Base-by-base conservation (phyloP, 1,284 basidiomycete species). In the Hypsizygus ulmarius region DNA sequence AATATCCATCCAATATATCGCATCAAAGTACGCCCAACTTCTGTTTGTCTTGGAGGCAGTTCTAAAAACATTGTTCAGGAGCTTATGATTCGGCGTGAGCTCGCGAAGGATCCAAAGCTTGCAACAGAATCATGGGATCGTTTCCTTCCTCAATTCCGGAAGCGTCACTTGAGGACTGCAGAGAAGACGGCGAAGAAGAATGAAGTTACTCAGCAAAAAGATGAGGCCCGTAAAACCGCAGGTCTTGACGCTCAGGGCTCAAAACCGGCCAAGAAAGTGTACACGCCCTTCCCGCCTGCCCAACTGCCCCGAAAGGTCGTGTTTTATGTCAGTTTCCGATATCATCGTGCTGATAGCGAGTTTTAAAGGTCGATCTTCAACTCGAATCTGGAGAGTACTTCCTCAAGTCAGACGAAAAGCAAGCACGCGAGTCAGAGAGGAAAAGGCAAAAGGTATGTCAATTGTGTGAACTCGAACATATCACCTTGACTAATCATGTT, bases 1-100 rank as follows among this genome's bases (percentile, higher is more conserved):
- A 99, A 99, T 64, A 90, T 99, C 43, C 97, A 99, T 64, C 97
- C 97, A 2, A 99, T 99, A 64, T 99, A 99, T 67, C 87, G 95
- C 57, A 99, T 99, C 72, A 99, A 99, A 70, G 92, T 90, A 30
- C 19, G 70, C 57, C 32, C n/a, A 27, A 39, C 15, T 47, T 45
- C 39, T 32, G 30, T 49, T 51, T 34, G 43, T 45, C 41, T 35
- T 41, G n/a, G n/a, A 45, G 35, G 34, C 39, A 21, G 37, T 25
- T 25, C 37, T 54, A 39, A 41, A 6, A 28, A n/a, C 15, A n/a
- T 14, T 14, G 21, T 19, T 7, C 58, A 94, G 91, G 97, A 99
- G 71, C 79, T 99, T 39, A 99, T 99, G 97, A 96, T 99, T 62
- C 88, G 93, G 51, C 87, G 96, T 40, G 97, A 99, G 70, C 79